Base-by-base conservation (phyloP, 2,329 filamentous ascomycete species). In the Ceratocystis colombiana region DNA sequence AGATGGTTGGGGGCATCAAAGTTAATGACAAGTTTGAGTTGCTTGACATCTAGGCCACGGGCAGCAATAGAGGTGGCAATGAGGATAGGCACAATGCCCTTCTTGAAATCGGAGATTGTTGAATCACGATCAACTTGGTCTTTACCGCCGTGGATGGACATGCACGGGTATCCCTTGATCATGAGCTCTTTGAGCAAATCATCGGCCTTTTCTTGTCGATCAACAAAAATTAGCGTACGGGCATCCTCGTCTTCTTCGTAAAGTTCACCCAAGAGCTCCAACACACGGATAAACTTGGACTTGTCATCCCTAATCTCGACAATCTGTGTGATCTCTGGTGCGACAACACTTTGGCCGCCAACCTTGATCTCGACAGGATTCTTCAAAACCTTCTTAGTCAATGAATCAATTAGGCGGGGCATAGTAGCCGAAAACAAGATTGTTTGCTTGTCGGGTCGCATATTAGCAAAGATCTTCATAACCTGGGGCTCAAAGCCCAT, bases 401-500 rank as follows among this genome's bases (percentile, higher is more conserved):
- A 76, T 0, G 88, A 86, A 73, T 96, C 90, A 81, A 99, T 96
- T 70, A 93, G 92, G 61, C 88, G 86, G 22, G 94, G 94, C 80
- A 97, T 96, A 0, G 94, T 99, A 3, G 94, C 94, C 0, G 94
- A 97, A 75, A 97, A 99, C 28, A 97, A 81, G 64, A 97, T 91
- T 0, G 91, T 96, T 74, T 99, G 94, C 63, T 89, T 87, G 74
- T 96, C 89, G 0, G 94, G 92, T 61, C 94, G 87, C 74, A 96
- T 88, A 72, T 94, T 96, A 70, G 86, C 85, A 73, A 97, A 86
- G 67, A 99, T 94, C 76, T 96, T 96, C 85, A 94, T 94, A 65
- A 99, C 92, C 75, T 99, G 94, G 1, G 94, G 93, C 76, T 96
- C 93, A 73, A 99, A 99, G 15, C 94, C 94, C 94, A 99, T 97